Evolutionary conservation across 2,329 filamentous ascomycete species (phyloP), one percentile per base, ranked within the genome.

Genomic region (Cordyceps pruinosa): DNA sequence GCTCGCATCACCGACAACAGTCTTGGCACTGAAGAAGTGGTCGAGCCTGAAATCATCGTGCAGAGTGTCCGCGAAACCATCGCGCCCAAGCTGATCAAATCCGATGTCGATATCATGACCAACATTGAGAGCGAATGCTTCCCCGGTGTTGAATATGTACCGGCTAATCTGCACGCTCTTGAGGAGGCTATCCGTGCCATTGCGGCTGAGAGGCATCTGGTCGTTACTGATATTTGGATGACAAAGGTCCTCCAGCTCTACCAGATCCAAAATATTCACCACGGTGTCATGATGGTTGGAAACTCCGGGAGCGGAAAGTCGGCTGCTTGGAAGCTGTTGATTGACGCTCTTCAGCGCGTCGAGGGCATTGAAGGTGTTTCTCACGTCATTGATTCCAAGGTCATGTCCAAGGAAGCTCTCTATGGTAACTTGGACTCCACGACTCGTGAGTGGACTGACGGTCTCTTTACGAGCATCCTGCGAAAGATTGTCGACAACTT

Each of bases 221-320:
- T 96, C 9, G 88, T 95, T 64, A 97, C 87, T 58, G 92, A 97
- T 56, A 86, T 87, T 47, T 99, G 95, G 95, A 91, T 97, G 84
- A 94, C 90, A 58, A 99, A 99, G 75, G 86, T 96, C 34, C 80
- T 99, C 9, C 94, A 99, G 71, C 82, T 99, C 2, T 97, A 96
- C 70, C 94, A 99, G 71, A 99, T 99, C 61, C 94, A 97, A 72
- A 89, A 87, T 63, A 91, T 99, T 58, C 94, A 99, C 68, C 94
- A 99, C 65, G 94, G 94, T 87, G 94, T 99, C 28, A 99, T 99
- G 95, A 97, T 99, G 94, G 94, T 99, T 10, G 94, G 94, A 61
- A 91, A 90, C 68, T 97, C 95, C 30, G 94, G 95, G n/a, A 88
- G 93, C 46, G 95, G 95, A 69, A 99, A 99, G 75, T 97, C 94